phyloP scores from a whole-genome alignment of 805 yeast genomes.

The Ogataea salicorniae region DNA sequence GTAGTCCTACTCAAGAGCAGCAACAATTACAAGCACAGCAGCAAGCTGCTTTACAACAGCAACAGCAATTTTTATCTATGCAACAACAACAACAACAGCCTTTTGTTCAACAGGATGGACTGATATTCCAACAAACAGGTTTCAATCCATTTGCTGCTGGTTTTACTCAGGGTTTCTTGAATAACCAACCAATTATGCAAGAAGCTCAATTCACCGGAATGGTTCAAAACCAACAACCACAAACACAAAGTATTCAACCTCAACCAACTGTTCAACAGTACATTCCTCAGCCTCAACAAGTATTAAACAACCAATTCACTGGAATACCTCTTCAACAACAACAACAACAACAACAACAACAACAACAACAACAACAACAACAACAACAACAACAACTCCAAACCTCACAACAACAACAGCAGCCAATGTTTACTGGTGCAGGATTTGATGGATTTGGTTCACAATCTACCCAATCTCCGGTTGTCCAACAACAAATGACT shows the following conservation, averaged over 20 bases:
- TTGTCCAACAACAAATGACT: slow-evolving; percentile 12
- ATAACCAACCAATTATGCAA: slow-evolving; percentile 1
- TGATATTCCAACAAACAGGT: slow-evolving; percentile 24
- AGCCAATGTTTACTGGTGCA: slow-evolving; percentile 38
- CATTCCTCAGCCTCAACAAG: slow-evolving; percentile 10
- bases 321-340: slow-evolving; percentile 9
- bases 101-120: slow-evolving; percentile 10
- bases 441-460: slow-evolving; percentile 54
- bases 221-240: slow-evolving; percentile 1
- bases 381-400: slow-evolving; percentile 7
- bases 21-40: slow-evolving; percentile 1
- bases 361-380: not conserved
- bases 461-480: slow-evolving; percentile 5
- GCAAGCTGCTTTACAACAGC: slow-evolving; percentile 1
- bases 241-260: not conserved
- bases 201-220: slow-evolving; percentile 4
- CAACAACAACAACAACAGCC: slow-evolving; percentile 9
- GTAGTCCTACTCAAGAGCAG: slow-evolving; percentile 6
- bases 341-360: not conserved
- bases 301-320: slow-evolving; percentile 9
- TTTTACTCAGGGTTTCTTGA: slow-evolving; percentile 3
- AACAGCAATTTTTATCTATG: slow-evolving; percentile 5
- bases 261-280: slow-evolving; percentile 7
- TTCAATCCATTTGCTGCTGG: slow-evolving; percentile 22
- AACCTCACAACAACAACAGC: slow-evolving; percentile 1